Percentiles rank a stretch among this genome's conserved stretches.
These are phyloP conservation scores for Jackrogersella minutella DNA, from an alignment of 495 filamentous ascomycete species.

Conservation along the genomic window DNA sequence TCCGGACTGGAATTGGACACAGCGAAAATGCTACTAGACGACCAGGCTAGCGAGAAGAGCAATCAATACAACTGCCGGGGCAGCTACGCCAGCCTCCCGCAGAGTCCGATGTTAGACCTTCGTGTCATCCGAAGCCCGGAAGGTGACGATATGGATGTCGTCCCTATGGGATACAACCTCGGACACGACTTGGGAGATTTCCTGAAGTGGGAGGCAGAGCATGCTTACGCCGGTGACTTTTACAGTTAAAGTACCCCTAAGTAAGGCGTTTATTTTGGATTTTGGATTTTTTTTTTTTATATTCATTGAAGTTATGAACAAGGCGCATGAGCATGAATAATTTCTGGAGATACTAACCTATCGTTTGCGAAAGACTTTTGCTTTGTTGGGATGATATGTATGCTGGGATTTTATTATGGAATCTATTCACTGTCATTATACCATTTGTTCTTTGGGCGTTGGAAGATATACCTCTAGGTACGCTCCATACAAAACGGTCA, in stretches of 20 bases:
- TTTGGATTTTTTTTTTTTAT: constrained; percentile 1
- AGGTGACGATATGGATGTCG: constrained; percentile 52
- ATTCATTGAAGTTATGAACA: neutral
- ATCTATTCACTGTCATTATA: constrained; percentile 27
- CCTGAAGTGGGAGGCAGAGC: constrained; percentile 57
- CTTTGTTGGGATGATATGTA: constrained; percentile 9
- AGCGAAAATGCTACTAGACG: constrained; percentile 26
- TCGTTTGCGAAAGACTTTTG: neutral
- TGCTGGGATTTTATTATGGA: constrained; percentile 13
- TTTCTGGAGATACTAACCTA: neutral
- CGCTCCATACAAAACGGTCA: constrained; percentile 17
- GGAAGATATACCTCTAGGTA: constrained; percentile 16
- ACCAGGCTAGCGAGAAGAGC: constrained; percentile 6
- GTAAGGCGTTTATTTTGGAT: constrained; percentile 6
- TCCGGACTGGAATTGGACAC: constrained; percentile 22
- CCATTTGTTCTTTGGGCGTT: constrained; percentile 31
- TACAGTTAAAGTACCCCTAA: constrained; percentile 14
- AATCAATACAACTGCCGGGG: constrained; percentile 35
- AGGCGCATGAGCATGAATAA: neutral
- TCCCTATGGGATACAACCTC: constrained; percentile 65
- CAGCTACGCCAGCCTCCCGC: constrained; percentile 55
- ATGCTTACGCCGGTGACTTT: constrained; percentile 48
- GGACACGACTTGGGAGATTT: constrained; percentile 62
- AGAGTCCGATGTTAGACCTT: constrained; percentile 61
- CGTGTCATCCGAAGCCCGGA: constrained; percentile 49